These are phyloP conservation scores for Boletus vinaceobasis DNA, from an alignment of 768 basidiomycete species.

Conservation along the genomic window DNA sequence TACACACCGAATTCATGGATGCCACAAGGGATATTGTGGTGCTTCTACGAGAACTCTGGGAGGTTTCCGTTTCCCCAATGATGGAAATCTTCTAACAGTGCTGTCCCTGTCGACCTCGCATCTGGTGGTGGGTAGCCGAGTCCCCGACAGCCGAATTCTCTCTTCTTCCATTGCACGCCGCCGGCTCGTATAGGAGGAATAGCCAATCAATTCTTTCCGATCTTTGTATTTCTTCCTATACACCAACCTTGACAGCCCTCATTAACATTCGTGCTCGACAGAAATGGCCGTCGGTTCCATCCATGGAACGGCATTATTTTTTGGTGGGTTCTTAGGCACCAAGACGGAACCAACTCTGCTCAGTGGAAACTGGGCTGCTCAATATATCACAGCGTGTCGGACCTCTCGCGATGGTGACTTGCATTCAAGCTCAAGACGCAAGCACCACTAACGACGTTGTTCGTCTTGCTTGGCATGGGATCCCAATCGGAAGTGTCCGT, in stretches of 20 bases:
- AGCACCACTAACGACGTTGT: not conserved
- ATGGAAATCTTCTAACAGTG: not conserved
- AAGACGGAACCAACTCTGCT: not conserved
- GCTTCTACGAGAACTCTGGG: not conserved
- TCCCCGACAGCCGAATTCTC: not conserved
- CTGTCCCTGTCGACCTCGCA: not conserved
- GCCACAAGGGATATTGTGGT: not conserved
- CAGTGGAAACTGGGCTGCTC: not conserved
- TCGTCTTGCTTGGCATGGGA: not conserved
- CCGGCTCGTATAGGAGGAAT: too few relatives aligned
- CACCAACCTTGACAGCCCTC: not conserved
- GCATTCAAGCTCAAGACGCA: not conserved
- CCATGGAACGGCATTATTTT: not conserved
- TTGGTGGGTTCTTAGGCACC: not conserved
- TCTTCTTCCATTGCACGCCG: too few relatives aligned
- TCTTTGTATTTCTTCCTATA: too few relatives aligned
- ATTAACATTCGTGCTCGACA: not conserved
- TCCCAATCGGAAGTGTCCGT: not conserved
- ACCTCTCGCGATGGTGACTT: not conserved
- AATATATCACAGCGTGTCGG: not conserved
- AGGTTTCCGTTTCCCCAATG: not conserved
- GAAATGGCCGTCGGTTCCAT: not conserved
- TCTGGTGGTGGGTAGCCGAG: not conserved
- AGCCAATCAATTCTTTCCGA: too few relatives aligned
- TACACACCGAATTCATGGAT: not conserved